These are phyloP conservation scores for Acephala macrosclerotiorum DNA, from an alignment of 2,329 filamentous ascomycete species.

Conservation along the genomic window DNA sequence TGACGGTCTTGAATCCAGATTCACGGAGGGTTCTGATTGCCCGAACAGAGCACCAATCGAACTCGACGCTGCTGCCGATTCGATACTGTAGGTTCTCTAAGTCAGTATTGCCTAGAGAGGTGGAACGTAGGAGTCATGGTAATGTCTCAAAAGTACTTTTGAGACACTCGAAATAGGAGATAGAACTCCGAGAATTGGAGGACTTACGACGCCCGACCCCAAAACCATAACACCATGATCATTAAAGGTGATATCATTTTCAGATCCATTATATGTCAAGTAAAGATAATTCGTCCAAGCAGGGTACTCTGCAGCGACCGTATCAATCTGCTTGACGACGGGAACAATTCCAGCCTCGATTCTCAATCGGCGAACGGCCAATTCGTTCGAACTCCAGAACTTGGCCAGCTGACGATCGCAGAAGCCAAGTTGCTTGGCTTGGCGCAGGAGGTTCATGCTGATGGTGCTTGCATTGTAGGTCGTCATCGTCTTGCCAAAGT, in stretches of 20 bases:
- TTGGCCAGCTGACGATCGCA: constrained; percentile 91
- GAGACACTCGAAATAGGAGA: background rate
- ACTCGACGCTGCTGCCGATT: constrained; percentile 97
- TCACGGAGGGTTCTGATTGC: constrained; percentile 90
- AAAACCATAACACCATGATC: constrained; percentile 97
- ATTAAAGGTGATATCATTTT: constrained; percentile 83
- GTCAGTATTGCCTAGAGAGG: constrained; percentile 5
- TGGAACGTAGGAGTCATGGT: background rate
- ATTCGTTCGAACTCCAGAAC: constrained; percentile 94
- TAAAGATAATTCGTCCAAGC: constrained; percentile 96
- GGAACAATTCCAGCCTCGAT: constrained; percentile 88
- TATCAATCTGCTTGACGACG: constrained; percentile 98
- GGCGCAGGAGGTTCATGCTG: constrained; percentile 71
- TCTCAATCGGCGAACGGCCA: constrained; percentile 83
- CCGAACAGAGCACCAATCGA: constrained; percentile 96
- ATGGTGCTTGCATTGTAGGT: constrained; percentile 71
- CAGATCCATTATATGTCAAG: constrained; percentile 90
- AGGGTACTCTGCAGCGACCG: constrained; percentile 95
- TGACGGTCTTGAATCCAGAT: constrained; percentile 89
- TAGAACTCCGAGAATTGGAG: background rate
- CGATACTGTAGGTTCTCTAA: constrained; percentile 76
- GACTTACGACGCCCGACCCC: constrained; percentile 19
- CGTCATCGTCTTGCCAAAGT: constrained; percentile 84
- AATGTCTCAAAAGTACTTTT: background rate
- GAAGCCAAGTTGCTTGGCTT: constrained; percentile 94